Evolutionary conservation across 331 rosid species (phyloP), one percentile per base, ranked within the genome.

Genomic region (Malus hybrid): DNA sequence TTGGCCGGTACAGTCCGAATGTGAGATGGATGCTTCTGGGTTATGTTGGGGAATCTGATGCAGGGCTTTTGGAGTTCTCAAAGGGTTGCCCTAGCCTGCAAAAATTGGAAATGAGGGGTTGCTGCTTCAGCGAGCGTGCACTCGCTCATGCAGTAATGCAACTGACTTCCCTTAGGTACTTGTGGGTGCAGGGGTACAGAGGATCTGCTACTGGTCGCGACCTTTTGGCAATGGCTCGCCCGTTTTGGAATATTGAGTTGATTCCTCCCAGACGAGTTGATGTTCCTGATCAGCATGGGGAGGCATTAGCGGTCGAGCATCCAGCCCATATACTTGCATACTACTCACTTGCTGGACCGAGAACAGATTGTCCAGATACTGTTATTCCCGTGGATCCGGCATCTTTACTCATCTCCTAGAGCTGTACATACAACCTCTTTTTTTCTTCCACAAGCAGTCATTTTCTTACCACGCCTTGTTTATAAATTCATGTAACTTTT

Each of bases 11-110:
- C 80, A 95, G 99, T 81, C 96, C 80, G 54, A 88, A 95, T 44
- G 88, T 95, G 76, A 92, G 99, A 79, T 95, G 99, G 99, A 95
- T 95, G 96, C 97, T 95, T 72, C 91, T 95, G 18, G 99, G 99
- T 56, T 90, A 83, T 56, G 97, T 92, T 22, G 99, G 99, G 7
- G 91, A 86, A 59, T 79, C 96, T 19, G 99, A 95, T 80, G 85
- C 70, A 6, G 99, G 99, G 56, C 97, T 95, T 65, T 65, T 89
- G 81, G 83, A 84, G 33, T 92, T 92, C 75, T 88, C 99, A 1
- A 85, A 52, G 62, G 99, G 99, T 14, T 92, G 99, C 55, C 99
- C 97, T 2, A 95, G 96, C 86, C 89, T 95, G 29, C 97, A 90
- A 76, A 95, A 89, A 57, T 90, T 95, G 19, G 99, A 95, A 83